Evolutionary conservation across 78 protist genomes (phyloP), one percentile per base, ranked within the genome.

Genomic region (Cavenderia fasciculata): DNA sequence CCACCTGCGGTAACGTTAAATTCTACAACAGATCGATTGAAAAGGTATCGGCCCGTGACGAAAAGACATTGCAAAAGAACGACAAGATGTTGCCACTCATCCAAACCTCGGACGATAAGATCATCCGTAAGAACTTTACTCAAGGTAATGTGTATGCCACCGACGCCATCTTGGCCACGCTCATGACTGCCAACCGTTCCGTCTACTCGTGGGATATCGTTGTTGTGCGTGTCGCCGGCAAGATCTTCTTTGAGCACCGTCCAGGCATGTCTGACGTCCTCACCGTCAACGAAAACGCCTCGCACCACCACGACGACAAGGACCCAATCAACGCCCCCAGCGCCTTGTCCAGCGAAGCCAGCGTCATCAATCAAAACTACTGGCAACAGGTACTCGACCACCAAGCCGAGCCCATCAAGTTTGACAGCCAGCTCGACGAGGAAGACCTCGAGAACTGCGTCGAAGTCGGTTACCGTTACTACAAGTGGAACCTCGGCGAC

Each of bases 201-300:
- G 78, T 89, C 25, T 75, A 74, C 91, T 78, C 97, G 21, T 96
- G 95, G 96, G 98, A 96, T 61, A 44, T 96, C 34, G 92, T 94
- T 5, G 95, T 92, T 40, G 21, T 19, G 25, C 65, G 79, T 41
- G 63, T 47, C 25, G 96, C 91, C 56, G 94, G 69, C 34, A 69
- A 88, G 74, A 29, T 94, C 23, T 95, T 85, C 93, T 62, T 96
- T 43, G 96, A 96, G 88, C 92, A 90, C 56, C 86, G 98, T 43
- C 93, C 79, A 23, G 85, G 62, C 31, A 71, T 92, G 49, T 2
- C 63, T 6, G 96, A 96, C 63, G 29, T 59, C 25, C 66, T 85
- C 12, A 91, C 96, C 2, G 97, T 95, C 46, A 69, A 63, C 71
- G 98, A 95, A 85, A 76, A 40, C 34, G 40, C 56, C 5, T 84